A percentile compares a stretch with the other conserved stretches of the same genome.
Evolutionary conservation across 2,329 filamentous ascomycete genomes (phyloP).

Genomic region (Dryadomyces quercivorus): DNA sequence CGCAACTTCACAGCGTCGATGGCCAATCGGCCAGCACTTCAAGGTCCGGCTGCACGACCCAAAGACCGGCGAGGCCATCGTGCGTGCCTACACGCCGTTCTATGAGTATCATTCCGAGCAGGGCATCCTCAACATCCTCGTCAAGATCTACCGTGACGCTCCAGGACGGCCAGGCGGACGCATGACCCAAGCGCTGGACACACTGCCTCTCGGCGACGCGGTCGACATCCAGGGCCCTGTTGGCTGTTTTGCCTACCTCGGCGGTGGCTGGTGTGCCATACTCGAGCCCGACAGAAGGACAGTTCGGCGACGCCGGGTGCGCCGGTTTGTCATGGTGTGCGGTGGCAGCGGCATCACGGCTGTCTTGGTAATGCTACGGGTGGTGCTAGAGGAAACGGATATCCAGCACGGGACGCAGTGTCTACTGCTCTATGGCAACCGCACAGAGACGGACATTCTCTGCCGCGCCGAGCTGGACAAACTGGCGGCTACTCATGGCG

Average conservation of each 20-base stretch:
- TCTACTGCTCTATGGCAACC: slow-evolving; percentile 67
- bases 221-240: slow-evolving; percentile 84
- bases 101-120: slow-evolving; percentile 26
- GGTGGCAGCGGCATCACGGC: slow-evolving; percentile 88
- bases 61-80: slow-evolving; percentile 57
- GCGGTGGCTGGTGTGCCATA: slow-evolving; percentile 43
- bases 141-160: slow-evolving; percentile 69
- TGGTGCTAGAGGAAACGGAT: slow-evolving; percentile 58
- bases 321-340: slow-evolving; percentile 73
- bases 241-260: slow-evolving; percentile 72
- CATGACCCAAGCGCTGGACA: slow-evolving; percentile 72
- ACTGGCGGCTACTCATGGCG: slow-evolving; percentile 37
- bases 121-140: slow-evolving; percentile 56
- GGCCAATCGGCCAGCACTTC: slow-evolving; percentile 77
- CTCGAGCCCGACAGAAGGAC: slow-evolving; percentile 28
- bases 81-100: slow-evolving; percentile 78
- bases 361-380: slow-evolving; percentile 70
- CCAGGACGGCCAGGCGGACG: slow-evolving; percentile 50
- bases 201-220: slow-evolving; percentile 56
- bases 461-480: slow-evolving; percentile 60
- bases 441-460: slow-evolving; percentile 69
- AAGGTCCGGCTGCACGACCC: slow-evolving; percentile 72
- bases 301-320: slow-evolving; percentile 42
- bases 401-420: slow-evolving; percentile 52
- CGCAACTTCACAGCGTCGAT: slow-evolving; percentile 55